Conservation (phyloP, 2,329 filamentous ascomycete genomes). For the Fusarium fujikuroi region DNA sequence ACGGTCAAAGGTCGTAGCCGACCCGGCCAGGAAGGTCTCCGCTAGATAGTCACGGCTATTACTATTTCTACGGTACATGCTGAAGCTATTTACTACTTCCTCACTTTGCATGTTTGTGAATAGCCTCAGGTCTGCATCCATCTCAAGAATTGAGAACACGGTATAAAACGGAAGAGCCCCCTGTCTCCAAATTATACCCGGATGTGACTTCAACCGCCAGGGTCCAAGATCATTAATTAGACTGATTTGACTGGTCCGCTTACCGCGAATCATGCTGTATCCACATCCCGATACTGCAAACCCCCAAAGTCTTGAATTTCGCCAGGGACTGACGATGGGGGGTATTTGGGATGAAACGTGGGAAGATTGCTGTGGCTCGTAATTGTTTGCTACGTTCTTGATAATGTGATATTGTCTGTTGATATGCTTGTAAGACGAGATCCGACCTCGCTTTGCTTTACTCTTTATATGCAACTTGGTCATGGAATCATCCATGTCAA, state of each 20-base stretch:
- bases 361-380: neutral
- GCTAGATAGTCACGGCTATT: neutral
- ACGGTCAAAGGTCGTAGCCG: conserved; percentile 11
- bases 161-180: conserved; percentile 1
- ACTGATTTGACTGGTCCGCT: conserved; percentile 7
- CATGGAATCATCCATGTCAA: neutral
- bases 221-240: neutral
- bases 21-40: conserved; percentile 1
- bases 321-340: neutral
- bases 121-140: neutral
- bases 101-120: neutral
- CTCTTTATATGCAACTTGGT: neutral
- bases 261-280: neutral
- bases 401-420: too few relatives aligned
- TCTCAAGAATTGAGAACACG: neutral
- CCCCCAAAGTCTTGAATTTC: conserved; percentile 22
- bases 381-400: neutral
- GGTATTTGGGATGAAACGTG: neutral
- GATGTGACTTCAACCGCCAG: neutral
- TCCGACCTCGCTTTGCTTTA: neutral
- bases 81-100: neutral
- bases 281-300: neutral
- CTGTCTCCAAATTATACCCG: neutral
- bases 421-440: neutral
- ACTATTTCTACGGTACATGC: neutral